Base-by-base conservation (phyloP, 2,329 filamentous ascomycete genomes). In the Cordyceps militaris region DNA sequence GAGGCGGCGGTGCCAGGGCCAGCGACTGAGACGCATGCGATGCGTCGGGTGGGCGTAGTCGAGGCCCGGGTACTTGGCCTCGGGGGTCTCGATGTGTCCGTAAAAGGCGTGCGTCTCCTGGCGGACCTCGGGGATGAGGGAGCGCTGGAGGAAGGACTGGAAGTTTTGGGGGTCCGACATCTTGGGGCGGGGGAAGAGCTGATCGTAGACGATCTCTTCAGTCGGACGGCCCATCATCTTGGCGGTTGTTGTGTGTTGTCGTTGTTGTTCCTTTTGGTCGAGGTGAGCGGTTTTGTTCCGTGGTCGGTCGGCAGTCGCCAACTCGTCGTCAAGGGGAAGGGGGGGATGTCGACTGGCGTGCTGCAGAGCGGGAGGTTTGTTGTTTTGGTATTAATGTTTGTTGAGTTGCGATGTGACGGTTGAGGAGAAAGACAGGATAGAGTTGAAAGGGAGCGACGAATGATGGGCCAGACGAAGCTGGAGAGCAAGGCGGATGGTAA, bases 21-120 rank as follows among this genome's bases (percentile, higher is more conserved):
- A 92, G 60, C 88, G 85, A 64, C 84, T 82, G 9, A 93, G 82
- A n/a, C 89, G 86, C 69, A 88, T 85, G 62, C 88, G 86, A 71
- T 93, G 88, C 8, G 86, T 87, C 24, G 73, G 76, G 67, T 89
- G 78, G 60, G 81, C 84, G 75, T 93, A 93, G 76, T 93, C 88
- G 57, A 93, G 81, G 30, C 88, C 88, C 0, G 88, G 88, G 63
- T 92, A 92, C 65, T 89, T 89, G 63, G 88, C 88, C 75, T 93
- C 88, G 63, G 87, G 83, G 26, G 86, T 90, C 67, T 89, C 85
- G 63, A 92, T 81, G 66, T 89, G 86, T 63, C 88, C 88, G 71
- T 90, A 92, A 74, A 89, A 92, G 53, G 85, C 82, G 63, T 86
- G 82, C 1, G 89, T 89, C 71, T 92, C 88, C 67, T 88, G 85